Base-by-base conservation (phyloP, 2,329 filamentous ascomycete species). In the Coleophoma eucalyptorum region DNA sequence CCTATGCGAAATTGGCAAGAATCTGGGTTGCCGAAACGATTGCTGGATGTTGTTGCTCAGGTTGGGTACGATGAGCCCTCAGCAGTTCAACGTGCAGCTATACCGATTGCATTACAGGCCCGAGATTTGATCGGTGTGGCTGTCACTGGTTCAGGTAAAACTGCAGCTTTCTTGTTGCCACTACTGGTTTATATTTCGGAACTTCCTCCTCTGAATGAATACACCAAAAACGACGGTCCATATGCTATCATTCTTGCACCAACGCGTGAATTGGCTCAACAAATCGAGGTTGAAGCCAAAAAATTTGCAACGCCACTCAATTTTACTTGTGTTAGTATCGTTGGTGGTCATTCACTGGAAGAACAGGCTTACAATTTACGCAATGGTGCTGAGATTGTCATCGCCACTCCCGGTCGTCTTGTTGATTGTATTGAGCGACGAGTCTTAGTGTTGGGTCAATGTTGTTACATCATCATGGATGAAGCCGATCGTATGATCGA, bases 401-500 rank as follows among this genome's bases (percentile, higher is more conserved):
- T 99, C 58, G 94, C 94, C n/a, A 99, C 94, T 0, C 94, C 94
- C 0, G 94, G 94, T 72, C 92, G 94, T 79, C 81, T 99, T 1
- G 89, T 97, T 8, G 94, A 99, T 73, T 97, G 92, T 70, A 94
- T 99, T 60, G 94, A 99, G 69, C 83, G 94, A 16, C 86, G 93
- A 33, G 83, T 97, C 31, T 78, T 97, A 2, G 93, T 99, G 1
- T 81, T 97, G 44, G 86, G 85, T n/a, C 94, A 97, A 71, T 97
- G 94, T 70, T 96, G 92, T 73, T 97, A 97, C 72, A 83, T 97
- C 50, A 96, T 99, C 71, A 97, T 99, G 93, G 94, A 99, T 68
- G 94, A 99, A 79, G 94, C 94, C 35, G 94, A 99, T 72, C 89
- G 93, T 50, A 99, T 99, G 94, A 96, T 99, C 57, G 94, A 99